phyloP scores from a whole-genome alignment of 169 alveolate species.

The Plasmodium gonderi region DNA sequence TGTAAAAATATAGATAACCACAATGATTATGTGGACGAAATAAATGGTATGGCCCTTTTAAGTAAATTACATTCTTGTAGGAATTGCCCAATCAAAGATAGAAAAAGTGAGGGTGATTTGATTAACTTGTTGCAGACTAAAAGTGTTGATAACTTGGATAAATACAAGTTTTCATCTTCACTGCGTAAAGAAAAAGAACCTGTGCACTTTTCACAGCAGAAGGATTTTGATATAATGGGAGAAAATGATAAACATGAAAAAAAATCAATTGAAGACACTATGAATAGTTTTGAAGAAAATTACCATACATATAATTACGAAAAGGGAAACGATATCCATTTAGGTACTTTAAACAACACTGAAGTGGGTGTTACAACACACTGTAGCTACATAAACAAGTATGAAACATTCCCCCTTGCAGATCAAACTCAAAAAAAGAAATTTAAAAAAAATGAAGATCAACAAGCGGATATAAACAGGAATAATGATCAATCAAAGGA shows the following conservation, averaged over 20 bases:
- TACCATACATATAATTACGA: too few relatives aligned
- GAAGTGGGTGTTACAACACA: background rate
- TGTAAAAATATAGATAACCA: background rate
- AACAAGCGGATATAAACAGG: background rate
- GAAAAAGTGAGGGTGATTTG: background rate
- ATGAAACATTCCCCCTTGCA: background rate
- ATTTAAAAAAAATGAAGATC: background rate
- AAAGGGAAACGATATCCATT: background rate
- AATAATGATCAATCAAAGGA: slow-evolving; percentile 4
- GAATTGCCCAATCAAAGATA: background rate
- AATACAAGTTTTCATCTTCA: background rate
- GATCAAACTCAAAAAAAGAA: background rate
- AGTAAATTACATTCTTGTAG: background rate
- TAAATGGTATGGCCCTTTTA: background rate
- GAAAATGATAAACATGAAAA: background rate
- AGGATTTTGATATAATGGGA: background rate
- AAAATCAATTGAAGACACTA: background rate
- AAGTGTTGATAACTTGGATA: background rate
- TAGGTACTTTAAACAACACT: background rate
- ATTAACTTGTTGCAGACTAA: background rate
- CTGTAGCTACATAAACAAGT: background rate
- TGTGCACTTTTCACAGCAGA: background rate
- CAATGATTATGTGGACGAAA: background rate
- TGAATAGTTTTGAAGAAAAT: background rate
- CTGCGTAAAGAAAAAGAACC: background rate